Conservation (phyloP, 768 basidiomycete genomes). For the Pholiota microspora region DNA sequence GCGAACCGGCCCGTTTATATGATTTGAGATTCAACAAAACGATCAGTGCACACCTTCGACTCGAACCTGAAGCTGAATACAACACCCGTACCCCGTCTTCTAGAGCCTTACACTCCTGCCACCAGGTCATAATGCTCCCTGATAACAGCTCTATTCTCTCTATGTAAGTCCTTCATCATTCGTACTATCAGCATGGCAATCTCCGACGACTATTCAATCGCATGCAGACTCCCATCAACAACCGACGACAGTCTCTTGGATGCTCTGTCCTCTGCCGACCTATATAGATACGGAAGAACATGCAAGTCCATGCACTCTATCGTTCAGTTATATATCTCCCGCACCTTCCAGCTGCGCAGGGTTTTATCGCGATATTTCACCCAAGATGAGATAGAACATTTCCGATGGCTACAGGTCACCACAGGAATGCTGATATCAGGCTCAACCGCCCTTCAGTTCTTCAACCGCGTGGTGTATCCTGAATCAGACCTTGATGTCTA, state of each 20-base stretch:
- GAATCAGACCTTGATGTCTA: slow-evolving; percentile 55
- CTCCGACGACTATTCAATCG: background rate
- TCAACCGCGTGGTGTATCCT: slow-evolving; percentile 41
- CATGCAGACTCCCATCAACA: too few species aligned
- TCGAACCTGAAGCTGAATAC: too few species aligned
- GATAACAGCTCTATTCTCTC: background rate
- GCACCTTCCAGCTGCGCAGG: slow-evolving; percentile 8
- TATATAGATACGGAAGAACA: background rate
- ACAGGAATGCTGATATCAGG: slow-evolving; percentile 52
- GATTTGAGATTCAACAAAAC: too few species aligned
- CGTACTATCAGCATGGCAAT: background rate
- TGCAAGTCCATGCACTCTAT: background rate
- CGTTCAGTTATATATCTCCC: slow-evolving; percentile 16
- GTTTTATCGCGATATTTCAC: slow-evolving; percentile 24
- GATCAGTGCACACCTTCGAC: too few species aligned
- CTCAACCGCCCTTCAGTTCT: slow-evolving; percentile 51
- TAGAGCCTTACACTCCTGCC: too few species aligned
- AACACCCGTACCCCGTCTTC: too few species aligned
- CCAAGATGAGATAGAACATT: slow-evolving; percentile 21
- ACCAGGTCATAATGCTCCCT: too few species aligned
- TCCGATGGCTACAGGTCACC: slow-evolving; percentile 39
- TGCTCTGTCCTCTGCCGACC: background rate
- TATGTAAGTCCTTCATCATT: background rate
- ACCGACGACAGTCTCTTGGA: slow-evolving; percentile 4
- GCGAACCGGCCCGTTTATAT: too few species aligned